Conservation (phyloP, 1,284 basidiomycete species). For the Phlebopus sp. region DNA sequence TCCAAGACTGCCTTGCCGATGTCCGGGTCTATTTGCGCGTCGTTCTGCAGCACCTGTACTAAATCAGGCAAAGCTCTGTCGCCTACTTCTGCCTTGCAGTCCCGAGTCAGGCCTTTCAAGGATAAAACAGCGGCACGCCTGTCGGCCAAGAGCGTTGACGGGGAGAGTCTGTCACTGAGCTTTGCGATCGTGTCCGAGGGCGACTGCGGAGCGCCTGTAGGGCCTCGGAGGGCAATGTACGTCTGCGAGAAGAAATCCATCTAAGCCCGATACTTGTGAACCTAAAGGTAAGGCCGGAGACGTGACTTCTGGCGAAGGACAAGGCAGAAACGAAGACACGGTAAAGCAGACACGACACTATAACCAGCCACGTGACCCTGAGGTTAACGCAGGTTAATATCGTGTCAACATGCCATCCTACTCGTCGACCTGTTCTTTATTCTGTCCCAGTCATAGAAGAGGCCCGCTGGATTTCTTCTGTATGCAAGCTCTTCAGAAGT, state of each 20-base stretch:
- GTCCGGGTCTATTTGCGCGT: slow-evolving; percentile 85
- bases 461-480: too few relatives aligned
- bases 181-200: slow-evolving; percentile 82
- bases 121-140: slow-evolving; percentile 88
- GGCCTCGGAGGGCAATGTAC: slow-evolving; percentile 76
- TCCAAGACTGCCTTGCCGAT: slow-evolving; percentile 90
- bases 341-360: too few relatives aligned
- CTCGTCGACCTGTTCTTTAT: too few relatives aligned
- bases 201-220: slow-evolving; percentile 76
- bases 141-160: slow-evolving; percentile 84
- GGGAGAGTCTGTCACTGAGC: slow-evolving; percentile 86
- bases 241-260: slow-evolving; percentile 85
- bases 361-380: too few relatives aligned
- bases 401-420: too few relatives aligned
- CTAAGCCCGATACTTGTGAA: neutral
- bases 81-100: slow-evolving; percentile 88
- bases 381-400: too few relatives aligned
- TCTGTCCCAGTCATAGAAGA: too few relatives aligned
- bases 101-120: slow-evolving; percentile 88
- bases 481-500: too few relatives aligned
- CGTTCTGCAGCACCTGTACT: slow-evolving; percentile 78
- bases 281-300: neutral
- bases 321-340: too few relatives aligned
- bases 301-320: too few relatives aligned
- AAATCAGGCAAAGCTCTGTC: slow-evolving; percentile 73